These are phyloP conservation scores for Prunus armeniaca DNA, from an alignment of 306 rosid species.

Conservation along the genomic window DNA sequence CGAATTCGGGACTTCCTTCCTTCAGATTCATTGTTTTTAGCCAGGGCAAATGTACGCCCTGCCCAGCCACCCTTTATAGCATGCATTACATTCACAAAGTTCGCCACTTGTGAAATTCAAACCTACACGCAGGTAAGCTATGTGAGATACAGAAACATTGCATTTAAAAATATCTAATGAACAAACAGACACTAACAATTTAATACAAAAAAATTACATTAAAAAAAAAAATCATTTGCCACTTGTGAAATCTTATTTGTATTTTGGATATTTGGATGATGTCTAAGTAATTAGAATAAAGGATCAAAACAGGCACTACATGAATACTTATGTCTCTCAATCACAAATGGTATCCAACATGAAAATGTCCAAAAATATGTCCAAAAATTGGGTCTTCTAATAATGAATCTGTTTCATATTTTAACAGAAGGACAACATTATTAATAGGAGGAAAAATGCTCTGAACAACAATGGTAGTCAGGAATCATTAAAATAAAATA, in stretches of 20 bases:
- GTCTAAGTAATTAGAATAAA: not conserved
- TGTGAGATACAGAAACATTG: not conserved
- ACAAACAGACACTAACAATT: not conserved
- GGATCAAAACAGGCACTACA: not conserved
- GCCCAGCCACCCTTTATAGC: slow-evolving; percentile 70
- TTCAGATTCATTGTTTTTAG: slow-evolving; percentile 73
- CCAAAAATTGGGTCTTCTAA: not conserved
- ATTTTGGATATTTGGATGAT: not conserved
- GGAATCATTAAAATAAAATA: not conserved
- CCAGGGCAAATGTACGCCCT: slow-evolving; percentile 85
- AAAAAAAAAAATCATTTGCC: not conserved
- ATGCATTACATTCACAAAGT: slow-evolving; percentile 51
- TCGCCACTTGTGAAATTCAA: slow-evolving; percentile 16
- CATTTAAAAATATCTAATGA: not conserved
- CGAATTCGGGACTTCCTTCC: slow-evolving; percentile 79
- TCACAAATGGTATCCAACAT: not conserved
- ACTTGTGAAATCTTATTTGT: not conserved
- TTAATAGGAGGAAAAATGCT: not conserved
- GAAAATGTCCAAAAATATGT: not conserved
- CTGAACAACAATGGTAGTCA: not conserved
- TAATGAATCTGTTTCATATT: not conserved
- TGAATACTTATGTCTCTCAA: not conserved
- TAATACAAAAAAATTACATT: not conserved
- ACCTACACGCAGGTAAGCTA: slow-evolving; percentile 21
- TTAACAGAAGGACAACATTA: not conserved